Evolutionary conservation across 176 grass and related monocot species (phyloP).

Genomic region (maize (Zea mays)): DNA sequence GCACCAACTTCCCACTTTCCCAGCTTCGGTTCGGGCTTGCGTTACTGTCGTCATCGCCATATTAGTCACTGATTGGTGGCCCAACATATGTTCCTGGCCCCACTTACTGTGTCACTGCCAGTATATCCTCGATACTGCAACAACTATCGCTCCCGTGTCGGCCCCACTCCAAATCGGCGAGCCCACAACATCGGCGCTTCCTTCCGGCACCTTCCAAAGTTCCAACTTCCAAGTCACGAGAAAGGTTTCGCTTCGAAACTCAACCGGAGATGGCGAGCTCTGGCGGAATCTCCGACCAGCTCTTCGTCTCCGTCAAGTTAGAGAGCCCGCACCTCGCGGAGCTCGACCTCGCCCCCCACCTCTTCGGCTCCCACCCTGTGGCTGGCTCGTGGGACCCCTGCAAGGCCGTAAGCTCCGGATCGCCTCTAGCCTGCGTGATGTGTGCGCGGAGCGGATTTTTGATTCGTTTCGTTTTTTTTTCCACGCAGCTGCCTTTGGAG

Average conservation of each 20-base stretch:
- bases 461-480: background rate
- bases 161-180: conserved; percentile 33
- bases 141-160: background rate
- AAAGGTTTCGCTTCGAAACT: conserved; percentile 16
- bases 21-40: background rate
- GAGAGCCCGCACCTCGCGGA: conserved; percentile 57
- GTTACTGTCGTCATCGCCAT: background rate
- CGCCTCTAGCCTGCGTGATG: conserved; percentile 5
- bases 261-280: conserved; percentile 61
- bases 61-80: background rate
- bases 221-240: background rate
- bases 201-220: conserved; percentile 31
- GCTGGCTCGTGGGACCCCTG: conserved; percentile 74
- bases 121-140: background rate
- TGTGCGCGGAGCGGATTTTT: conserved; percentile 16
- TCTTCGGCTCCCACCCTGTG: conserved; percentile 74
- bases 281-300: conserved; percentile 48
- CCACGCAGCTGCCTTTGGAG: conserved; percentile 68
- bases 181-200: conserved; percentile 10
- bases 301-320: conserved; percentile 75
- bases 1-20: background rate
- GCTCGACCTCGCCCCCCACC: conserved; percentile 63
- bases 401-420: conserved; percentile 66
- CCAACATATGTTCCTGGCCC: background rate
- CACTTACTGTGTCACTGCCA: background rate